Evolutionary conservation across 805 yeast species (phyloP), one percentile per base, ranked within the genome.

Genomic region (Monosporozyma aquatica): DNA sequence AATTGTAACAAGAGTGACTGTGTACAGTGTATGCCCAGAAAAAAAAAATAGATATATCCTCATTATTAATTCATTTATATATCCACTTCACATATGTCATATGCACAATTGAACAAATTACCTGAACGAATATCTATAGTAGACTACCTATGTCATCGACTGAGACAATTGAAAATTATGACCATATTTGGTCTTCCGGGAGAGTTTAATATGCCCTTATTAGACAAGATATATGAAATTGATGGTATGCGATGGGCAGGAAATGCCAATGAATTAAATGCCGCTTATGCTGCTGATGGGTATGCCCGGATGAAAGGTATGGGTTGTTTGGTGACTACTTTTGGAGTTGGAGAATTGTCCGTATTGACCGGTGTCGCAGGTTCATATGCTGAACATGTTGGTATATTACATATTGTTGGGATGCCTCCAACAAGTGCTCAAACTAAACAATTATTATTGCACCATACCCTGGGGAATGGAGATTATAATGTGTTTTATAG

Each of bases 211-310:
- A 63, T 80, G 47, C 71, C 74, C 6, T 65, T 84, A 25, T 62
- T 84, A 46, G 94, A 84, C 56, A 78, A 80, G 58, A 58, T 82
- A 40, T 76, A 80, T 52, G 56, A 71, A 3, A 70, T 64, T 29
- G 62, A 70, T 29, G 65, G 63, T 13, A 55, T 82, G 47, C 62
- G 76, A 44, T 87, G 94, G 85, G 74, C 84, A 34, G 95, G 95
- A 23, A 75, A 78, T 50, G 83, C 95, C 60, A 89, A 89, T 57
- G 96, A 87, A 65, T 72, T 89, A 52, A 89, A 87, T 54, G 84
- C 94, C 2, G 89, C 94, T 4, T 87, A 87, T 62, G 83, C 95
- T 9, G 87, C 89, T 8, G 95, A 87, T 59, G 97, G 95, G 6
- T 89, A 86, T 54, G 76, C 92, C 15, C 70, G 87, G 48, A 44